Conservation (phyloP, 2,329 filamentous ascomycete genomes). For the Mycosphaerella arachidis region DNA sequence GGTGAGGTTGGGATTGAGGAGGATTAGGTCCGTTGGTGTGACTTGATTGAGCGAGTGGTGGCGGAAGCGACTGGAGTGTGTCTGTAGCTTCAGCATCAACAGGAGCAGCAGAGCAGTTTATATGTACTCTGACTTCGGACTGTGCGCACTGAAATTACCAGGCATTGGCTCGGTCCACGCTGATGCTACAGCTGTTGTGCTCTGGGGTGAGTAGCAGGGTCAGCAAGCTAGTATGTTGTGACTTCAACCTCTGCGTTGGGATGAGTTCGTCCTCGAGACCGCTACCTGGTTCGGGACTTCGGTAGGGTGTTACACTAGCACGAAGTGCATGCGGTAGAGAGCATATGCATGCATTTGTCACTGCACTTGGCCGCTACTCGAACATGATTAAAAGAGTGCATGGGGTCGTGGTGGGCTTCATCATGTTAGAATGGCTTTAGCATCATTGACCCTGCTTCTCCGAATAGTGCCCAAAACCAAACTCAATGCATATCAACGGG, state of each 20-base stretch:
- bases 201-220: conserved; percentile 9
- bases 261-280: conserved; percentile 4
- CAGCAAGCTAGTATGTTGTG: conserved; percentile 9
- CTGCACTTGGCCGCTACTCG: neutral
- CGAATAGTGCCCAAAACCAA: neutral
- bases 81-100: neutral
- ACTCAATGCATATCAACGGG: neutral
- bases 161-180: conserved; percentile 10
- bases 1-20: neutral
- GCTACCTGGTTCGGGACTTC: conserved; percentile 14
- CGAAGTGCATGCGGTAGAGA: neutral
- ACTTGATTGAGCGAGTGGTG: neutral
- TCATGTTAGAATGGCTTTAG: neutral
- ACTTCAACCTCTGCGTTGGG: conserved; percentile 7
- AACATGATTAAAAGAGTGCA: neutral
- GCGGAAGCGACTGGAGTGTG: conserved; percentile 1
- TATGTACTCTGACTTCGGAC: neutral
- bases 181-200: conserved; percentile 15
- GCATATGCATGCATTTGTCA: neutral
- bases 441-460: neutral
- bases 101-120: neutral
- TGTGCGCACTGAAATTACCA: neutral
- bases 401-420: neutral
- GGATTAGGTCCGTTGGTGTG: neutral
- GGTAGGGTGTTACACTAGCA: conserved; percentile 13